Conservation (phyloP, 495 filamentous ascomycete species). For the Penicillium canariense region DNA sequence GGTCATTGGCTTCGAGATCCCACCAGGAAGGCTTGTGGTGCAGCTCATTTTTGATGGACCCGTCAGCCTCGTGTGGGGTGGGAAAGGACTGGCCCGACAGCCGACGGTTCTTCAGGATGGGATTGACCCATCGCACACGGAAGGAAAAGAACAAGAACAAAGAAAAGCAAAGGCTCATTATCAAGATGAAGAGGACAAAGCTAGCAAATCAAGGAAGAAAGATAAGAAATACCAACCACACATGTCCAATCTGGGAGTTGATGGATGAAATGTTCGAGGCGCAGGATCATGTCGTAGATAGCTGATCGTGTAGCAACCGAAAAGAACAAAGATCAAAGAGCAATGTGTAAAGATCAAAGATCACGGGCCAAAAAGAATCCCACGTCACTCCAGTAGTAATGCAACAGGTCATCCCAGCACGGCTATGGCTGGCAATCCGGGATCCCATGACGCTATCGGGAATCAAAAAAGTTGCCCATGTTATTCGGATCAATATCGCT, state of each 20-base stretch:
- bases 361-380: not conserved
- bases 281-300: slow-evolving; percentile 9
- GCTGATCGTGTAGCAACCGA: slow-evolving; percentile 4
- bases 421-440: not conserved
- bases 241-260: not conserved
- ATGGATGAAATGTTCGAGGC: not conserved
- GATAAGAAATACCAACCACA: slow-evolving; percentile 1
- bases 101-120: not conserved
- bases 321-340: not conserved
- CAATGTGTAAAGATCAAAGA: not conserved
- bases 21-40: not conserved
- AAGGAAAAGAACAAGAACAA: not conserved
- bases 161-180: not conserved
- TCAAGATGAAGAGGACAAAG: not conserved
- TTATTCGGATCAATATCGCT: slow-evolving; percentile 9
- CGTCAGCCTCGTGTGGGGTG: not conserved
- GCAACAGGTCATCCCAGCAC: not conserved
- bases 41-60: not conserved
- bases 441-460: not conserved
- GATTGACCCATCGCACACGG: not conserved
- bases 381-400: slow-evolving; percentile 14
- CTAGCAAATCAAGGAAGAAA: not conserved
- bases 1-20: not conserved
- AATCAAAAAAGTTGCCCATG: slow-evolving; percentile 11
- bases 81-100: not conserved